Percentiles rank a stretch among this genome's conserved stretches.
phyloP scores from a whole-genome alignment of 2,329 filamentous ascomycete species.

The Zymoseptoria brevis region DNA sequence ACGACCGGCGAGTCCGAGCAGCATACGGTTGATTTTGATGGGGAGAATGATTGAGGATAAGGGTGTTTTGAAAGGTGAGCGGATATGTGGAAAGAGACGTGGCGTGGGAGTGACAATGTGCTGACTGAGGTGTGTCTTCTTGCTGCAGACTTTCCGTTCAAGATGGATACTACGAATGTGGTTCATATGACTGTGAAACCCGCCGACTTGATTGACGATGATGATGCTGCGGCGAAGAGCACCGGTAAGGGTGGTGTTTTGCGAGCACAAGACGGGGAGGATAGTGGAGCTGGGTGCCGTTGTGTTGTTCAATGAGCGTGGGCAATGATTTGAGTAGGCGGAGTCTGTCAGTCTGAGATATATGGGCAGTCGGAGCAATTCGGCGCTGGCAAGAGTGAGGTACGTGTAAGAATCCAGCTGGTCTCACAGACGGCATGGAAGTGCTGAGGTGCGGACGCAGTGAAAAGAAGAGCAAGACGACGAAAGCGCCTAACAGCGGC shows the following conservation, averaged over 20 bases:
- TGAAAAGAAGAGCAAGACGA: too few species aligned
- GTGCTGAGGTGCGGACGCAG: too few species aligned
- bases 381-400: too few species aligned
- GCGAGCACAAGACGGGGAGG: constrained; percentile 41
- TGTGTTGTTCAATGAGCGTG: constrained; percentile 49
- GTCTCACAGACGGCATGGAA: too few species aligned
- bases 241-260: constrained; percentile 47
- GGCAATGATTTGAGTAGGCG: too few species aligned
- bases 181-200: constrained; percentile 93
- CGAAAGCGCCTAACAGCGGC: too few species aligned
- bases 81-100: background rate
- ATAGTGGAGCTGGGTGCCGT: constrained; percentile 53
- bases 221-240: constrained; percentile 61
- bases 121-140: background rate
- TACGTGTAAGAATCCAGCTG: too few species aligned
- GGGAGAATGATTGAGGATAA: constrained; percentile 88
- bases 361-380: too few species aligned
- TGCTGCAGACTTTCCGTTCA: constrained; percentile 66
- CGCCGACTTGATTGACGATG: constrained; percentile 72
- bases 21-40: constrained; percentile 85
- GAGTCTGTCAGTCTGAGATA: too few species aligned
- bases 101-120: background rate
- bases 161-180: constrained; percentile 66
- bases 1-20: constrained; percentile 75
- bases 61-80: constrained; percentile 67